Evolutionary conservation across 177 flowering plant genomes (phyloP).

Genomic region (Vitis hybrid): DNA sequence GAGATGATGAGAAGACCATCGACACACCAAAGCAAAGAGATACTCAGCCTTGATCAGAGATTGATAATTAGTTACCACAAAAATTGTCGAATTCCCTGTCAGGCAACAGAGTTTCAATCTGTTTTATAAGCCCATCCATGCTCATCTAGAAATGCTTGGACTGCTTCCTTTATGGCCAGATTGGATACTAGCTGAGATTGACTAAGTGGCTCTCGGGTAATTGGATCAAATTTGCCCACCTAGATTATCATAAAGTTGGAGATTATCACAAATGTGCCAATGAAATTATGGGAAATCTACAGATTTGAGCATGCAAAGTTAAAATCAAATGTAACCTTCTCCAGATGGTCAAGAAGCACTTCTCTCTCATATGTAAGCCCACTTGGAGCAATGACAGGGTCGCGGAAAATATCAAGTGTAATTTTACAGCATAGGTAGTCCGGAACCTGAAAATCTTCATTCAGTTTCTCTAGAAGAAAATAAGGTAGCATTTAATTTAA

Average conservation of each 20-base stretch:
- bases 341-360: conserved; percentile 75
- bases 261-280: background rate
- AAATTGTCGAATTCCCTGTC: conserved; percentile 6
- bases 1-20: too few relatives aligned
- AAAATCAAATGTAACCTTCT: conserved; percentile 58
- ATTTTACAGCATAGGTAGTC: conserved; percentile 90
- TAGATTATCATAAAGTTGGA: conserved; percentile 15
- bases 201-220: conserved; percentile 69
- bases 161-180: conserved; percentile 94
- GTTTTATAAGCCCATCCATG: conserved; percentile 90
- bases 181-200: conserved; percentile 65
- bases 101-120: conserved; percentile 24
- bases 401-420: conserved; percentile 82
- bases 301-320: background rate
- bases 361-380: conserved; percentile 90
- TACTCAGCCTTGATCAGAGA: background rate
- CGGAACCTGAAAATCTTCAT: conserved; percentile 58
- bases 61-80: background rate
- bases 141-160: conserved; percentile 55
- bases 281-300: too few relatives aligned
- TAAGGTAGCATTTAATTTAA: background rate
- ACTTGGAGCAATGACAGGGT: conserved; percentile 93
- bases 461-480: conserved; percentile 1
- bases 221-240: conserved; percentile 91
- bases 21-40: too few relatives aligned